A percentile compares a stretch with the other conserved stretches of the same genome.
Conservation (phyloP, 225 moss, liverwort and hornwort genomes). For the Polytrichum formosum region DNA sequence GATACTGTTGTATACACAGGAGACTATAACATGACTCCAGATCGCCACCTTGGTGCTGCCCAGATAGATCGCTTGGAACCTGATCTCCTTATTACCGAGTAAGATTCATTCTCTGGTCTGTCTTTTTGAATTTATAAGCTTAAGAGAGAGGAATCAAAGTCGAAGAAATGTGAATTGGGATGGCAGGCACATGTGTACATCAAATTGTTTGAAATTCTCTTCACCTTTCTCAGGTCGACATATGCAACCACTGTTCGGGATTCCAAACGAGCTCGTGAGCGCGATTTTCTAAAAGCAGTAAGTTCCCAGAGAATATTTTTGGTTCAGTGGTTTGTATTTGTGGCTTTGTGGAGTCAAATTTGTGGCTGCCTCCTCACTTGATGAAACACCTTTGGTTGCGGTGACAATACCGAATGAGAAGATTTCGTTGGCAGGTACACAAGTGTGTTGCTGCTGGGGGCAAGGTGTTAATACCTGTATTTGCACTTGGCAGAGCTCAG, state of each 20-base stretch:
- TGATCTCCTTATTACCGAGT: slow-evolving; percentile 96
- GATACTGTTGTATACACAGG: slow-evolving; percentile 95
- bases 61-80: slow-evolving; percentile 96
- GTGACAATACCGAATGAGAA: background rate
- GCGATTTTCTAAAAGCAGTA: slow-evolving; percentile 94
- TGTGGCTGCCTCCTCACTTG: background rate
- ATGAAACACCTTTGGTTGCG: background rate
- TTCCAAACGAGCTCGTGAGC: slow-evolving; percentile 91
- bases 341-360: background rate
- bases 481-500: slow-evolving; percentile 97
- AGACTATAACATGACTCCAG: slow-evolving; percentile 99
- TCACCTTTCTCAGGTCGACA: slow-evolving; percentile 66
- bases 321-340: background rate
- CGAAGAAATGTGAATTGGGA: background rate
- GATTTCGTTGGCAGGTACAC: slow-evolving; percentile 65
- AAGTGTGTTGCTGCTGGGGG: slow-evolving; percentile 87
- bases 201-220: background rate
- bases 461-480: slow-evolving; percentile 97
- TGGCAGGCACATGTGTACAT: background rate
- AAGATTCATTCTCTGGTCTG: slow-evolving; percentile 9
- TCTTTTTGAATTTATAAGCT: background rate
- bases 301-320: slow-evolving; percentile 6
- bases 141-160: background rate
- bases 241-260: slow-evolving; percentile 97
- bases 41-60: slow-evolving; percentile 95